Base-by-base conservation (phyloP, 2,329 filamentous ascomycete genomes). In the Leptodontidium sp. region DNA sequence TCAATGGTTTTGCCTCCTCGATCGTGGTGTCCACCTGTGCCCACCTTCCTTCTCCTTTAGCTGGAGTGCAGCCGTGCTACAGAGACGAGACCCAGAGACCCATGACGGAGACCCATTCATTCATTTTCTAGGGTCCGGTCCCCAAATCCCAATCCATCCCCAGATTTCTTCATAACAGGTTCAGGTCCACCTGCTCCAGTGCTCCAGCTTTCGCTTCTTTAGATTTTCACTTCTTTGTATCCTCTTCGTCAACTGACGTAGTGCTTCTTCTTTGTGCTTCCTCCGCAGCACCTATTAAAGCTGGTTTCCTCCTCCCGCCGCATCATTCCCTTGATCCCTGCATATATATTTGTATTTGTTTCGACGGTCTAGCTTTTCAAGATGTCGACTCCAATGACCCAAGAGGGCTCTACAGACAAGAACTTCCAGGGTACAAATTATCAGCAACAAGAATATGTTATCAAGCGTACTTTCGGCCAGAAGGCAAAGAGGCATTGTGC, bases 401-500 rank as follows among this genome's bases (percentile, higher is more conserved):
- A 62, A 14, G 52, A 24, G 4, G 47, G 43, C 17, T 67, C 65
- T 35, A 53, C 64, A 15, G 70, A 73, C 7, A 64, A 70, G 55
- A 50, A 73, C 35, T 72, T 73, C 65, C 29, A 50, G 4, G 63
- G 68, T 53, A 63, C 53, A 45, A 61, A 55, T 40, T 61, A 53
- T 57, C 3, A 5, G 17, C 52, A 61, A 45, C 26, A 38, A 32
- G 52, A 63, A 29, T 61, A 52, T 24, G 12, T 15, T 12, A 21
- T 14, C 2, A 58, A 59, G 7, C 57, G n/a, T n/a, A 69, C 65
- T 1, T 57, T 68, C 43, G 71, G 74, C 26, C 64, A 67, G 17
- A 77, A 76, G 67, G 53, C 68, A 15, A 78, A 78, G 67, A 71
- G 75, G 67, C 77, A 78, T 70, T 77, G 71, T 64, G 73, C 71